Percentiles rank a stretch among this genome's conserved stretches.
These are phyloP conservation scores for Globisporangium spinosum DNA, from an alignment of 352 stramenopile genomes.

Conservation along the genomic window DNA sequence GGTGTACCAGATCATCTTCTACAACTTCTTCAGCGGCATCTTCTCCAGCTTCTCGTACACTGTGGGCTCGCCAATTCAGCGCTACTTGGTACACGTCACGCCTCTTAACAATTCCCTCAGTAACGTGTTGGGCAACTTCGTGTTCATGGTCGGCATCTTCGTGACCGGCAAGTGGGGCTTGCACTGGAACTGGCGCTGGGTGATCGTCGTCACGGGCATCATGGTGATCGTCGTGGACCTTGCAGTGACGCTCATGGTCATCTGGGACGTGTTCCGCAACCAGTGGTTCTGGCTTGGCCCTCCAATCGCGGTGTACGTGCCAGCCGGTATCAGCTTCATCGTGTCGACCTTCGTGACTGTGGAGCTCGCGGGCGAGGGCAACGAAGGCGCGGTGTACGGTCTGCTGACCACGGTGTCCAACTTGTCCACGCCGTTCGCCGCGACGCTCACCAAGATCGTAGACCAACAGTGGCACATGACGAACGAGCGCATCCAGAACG, in stretches of 20 bases:
- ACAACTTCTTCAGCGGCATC: not conserved
- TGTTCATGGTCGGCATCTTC: not conserved
- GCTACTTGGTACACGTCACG: not conserved
- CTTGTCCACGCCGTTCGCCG: not conserved
- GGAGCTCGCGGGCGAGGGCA: not conserved
- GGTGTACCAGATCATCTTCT: constrained; percentile 1
- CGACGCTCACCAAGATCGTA: not conserved
- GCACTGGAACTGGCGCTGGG: not conserved
- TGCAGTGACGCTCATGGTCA: not conserved
- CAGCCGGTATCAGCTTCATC: not conserved
- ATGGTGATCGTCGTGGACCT: not conserved
- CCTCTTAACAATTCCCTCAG: not conserved
- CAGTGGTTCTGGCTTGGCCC: not conserved
- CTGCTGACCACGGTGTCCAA: not conserved
- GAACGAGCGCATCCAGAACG: not conserved
- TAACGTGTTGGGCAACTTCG: not conserved
- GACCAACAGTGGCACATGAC: not conserved
- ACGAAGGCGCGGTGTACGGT: not conserved
- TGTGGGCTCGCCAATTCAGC: not conserved
- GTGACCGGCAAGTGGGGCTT: constrained; percentile 1
- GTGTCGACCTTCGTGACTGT: not conserved
- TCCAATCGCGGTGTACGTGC: not conserved
- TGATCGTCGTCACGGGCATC: not conserved
- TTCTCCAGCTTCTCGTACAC: not conserved
- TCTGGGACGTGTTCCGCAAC: constrained; percentile 1